These are phyloP conservation scores for Monilinia fructicola DNA, from an alignment of 2,329 filamentous ascomycete species.

Conservation along the genomic window DNA sequence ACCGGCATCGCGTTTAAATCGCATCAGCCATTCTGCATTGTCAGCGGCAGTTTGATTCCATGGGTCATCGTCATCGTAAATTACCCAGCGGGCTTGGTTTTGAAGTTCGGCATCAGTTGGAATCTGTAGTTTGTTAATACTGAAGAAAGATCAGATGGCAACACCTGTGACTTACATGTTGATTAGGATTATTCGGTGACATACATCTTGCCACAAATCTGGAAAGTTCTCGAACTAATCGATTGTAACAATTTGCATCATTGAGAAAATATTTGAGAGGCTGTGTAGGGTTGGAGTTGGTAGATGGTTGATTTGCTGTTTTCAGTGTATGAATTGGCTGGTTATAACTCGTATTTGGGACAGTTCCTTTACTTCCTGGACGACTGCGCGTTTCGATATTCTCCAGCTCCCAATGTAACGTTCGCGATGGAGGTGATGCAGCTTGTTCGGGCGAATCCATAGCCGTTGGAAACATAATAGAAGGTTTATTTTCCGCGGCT, in stretches of 20 bases:
- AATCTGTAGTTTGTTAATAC: conserved; percentile 36
- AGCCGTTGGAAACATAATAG: conserved; percentile 25
- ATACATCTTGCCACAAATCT: conserved; percentile 54
- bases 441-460: conserved; percentile 4
- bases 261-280: conserved; percentile 51
- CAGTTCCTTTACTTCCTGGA: background rate
- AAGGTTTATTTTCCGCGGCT: conserved; percentile 26
- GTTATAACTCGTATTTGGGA: conserved; percentile 4
- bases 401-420: conserved; percentile 38
- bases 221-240: conserved; percentile 53
- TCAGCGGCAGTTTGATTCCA: conserved; percentile 66
- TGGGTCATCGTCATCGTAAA: conserved; percentile 64
- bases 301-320: conserved; percentile 35
- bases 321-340: conserved; percentile 16
- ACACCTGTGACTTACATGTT: conserved; percentile 43
- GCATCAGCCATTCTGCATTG: conserved; percentile 61
- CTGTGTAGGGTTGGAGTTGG: conserved; percentile 36
- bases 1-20: conserved; percentile 60
- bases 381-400: conserved; percentile 27
- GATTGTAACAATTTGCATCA: conserved; percentile 60
- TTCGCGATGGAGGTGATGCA: conserved; percentile 27
- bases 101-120: conserved; percentile 62
- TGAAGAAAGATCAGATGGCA: background rate
- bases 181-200: conserved; percentile 60
- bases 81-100: conserved; percentile 61